phyloP scores from a whole-genome alignment of 2,329 filamentous ascomycete genomes.

The Stachybotrys elegans region DNA sequence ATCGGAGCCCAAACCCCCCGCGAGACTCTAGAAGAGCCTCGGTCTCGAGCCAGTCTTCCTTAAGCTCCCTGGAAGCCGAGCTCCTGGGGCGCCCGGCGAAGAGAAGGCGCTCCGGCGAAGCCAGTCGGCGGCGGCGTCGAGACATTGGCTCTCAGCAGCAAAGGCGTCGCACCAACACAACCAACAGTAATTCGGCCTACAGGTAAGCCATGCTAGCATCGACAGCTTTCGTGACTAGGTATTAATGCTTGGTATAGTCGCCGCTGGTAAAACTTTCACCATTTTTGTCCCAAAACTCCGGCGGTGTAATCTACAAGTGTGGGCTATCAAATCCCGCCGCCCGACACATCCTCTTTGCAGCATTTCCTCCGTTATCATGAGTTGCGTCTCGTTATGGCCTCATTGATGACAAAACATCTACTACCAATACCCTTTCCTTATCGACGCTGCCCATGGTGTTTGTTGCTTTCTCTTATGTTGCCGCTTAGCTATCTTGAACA shows the following conservation, averaged over 20 bases:
- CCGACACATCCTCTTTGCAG: too few species aligned
- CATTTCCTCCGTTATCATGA: too few species aligned
- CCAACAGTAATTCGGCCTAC: slow-evolving; percentile 25
- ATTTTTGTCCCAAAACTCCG: too few species aligned
- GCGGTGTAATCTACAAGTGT: too few species aligned
- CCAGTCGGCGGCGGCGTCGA: slow-evolving; percentile 13
- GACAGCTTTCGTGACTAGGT: background rate
- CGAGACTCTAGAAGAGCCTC: slow-evolving; percentile 23
- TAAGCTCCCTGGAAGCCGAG: slow-evolving; percentile 33
- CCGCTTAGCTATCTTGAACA: too few species aligned
- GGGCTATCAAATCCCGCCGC: too few species aligned
- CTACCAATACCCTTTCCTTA: too few species aligned
- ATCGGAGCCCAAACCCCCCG: slow-evolving; percentile 15
- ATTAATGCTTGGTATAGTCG: slow-evolving; percentile 20
- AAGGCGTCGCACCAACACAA: background rate
- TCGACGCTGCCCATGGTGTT: too few species aligned
- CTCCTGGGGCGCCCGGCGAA: slow-evolving; percentile 28
- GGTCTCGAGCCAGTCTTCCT: slow-evolving; percentile 25
- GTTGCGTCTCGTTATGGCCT: too few species aligned
- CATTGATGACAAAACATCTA: too few species aligned
- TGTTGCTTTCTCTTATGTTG: too few species aligned
- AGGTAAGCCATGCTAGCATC: slow-evolving; percentile 19
- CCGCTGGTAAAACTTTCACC: slow-evolving; percentile 33
- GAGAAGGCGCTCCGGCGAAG: slow-evolving; percentile 20
- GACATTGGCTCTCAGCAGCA: background rate